A percentile compares a stretch with the other conserved stretches of the same genome.
Conservation (phyloP, 805 yeast species). For the Candida ficus region DNA sequence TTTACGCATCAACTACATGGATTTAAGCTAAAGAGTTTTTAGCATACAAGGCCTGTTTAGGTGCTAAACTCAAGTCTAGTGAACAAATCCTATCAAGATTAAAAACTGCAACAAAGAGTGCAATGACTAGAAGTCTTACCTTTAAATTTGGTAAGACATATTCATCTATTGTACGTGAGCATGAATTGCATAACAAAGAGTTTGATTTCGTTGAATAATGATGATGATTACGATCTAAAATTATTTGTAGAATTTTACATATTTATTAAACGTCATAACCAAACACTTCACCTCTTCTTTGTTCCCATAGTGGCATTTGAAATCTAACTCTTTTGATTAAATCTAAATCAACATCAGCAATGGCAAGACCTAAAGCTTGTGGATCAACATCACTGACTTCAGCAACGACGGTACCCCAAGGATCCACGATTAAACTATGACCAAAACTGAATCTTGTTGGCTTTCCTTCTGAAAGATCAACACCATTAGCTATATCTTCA, state of each 20-base stretch:
- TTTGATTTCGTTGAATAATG: no score
- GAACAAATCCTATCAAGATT: no score
- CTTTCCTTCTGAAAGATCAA: constrained; percentile 13
- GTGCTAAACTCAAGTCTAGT: no score
- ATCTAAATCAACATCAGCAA: constrained; percentile 63
- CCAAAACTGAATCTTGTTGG: constrained; percentile 70
- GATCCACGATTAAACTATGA: constrained; percentile 80
- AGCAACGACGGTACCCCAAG: constrained; percentile 81
- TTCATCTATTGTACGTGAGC: no score
- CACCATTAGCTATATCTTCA: constrained; percentile 24
- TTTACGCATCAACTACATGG: no score
- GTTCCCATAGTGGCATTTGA: constrained; percentile 76
- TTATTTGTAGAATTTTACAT: background rate
- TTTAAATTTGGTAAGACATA: no score
- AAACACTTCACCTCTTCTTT: constrained; percentile 60
- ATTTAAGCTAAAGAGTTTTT: no score
- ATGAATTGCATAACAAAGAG: no score
- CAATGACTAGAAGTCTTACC: no score
- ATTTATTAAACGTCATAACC: constrained; percentile 17
- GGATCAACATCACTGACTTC: constrained; percentile 42
- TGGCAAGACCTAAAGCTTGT: constrained; percentile 39
- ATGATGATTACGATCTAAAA: background rate
- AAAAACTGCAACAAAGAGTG: no score
- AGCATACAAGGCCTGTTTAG: no score
- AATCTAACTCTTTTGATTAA: constrained; percentile 45